These are phyloP conservation scores for Leptomonas pyrrhocoris DNA, from an alignment of 208 protist species.

Conservation along the genomic window DNA sequence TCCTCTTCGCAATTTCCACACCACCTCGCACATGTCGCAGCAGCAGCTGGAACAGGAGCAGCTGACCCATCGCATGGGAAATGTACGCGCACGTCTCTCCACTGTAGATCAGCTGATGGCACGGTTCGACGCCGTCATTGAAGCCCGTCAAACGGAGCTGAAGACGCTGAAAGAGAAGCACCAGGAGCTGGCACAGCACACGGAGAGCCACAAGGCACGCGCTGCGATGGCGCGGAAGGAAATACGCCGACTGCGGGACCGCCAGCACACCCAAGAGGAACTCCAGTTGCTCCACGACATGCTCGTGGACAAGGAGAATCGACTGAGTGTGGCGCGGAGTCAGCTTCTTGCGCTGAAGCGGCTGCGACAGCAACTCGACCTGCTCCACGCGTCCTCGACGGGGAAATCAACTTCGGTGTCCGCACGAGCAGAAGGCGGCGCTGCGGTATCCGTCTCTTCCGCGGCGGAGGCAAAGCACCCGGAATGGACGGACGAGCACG, in stretches of 20 bases:
- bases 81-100: conserved; percentile 12
- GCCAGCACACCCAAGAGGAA: conserved; percentile 51
- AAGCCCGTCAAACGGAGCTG: conserved; percentile 27
- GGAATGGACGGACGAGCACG: not conserved
- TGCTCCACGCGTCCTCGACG: conserved; percentile 23
- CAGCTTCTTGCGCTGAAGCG: conserved; percentile 37
- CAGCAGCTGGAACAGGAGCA: conserved; percentile 8
- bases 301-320: conserved; percentile 57
- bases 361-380: conserved; percentile 44
- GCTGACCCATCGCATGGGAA: conserved; percentile 5
- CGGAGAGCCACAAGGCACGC: conserved; percentile 26
- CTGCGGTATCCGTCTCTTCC: not conserved
- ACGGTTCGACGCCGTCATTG: conserved; percentile 25
- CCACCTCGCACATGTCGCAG: too few relatives aligned
- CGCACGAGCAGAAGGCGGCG: not conserved
- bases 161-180: conserved; percentile 14
- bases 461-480: not conserved
- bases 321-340: conserved; percentile 33
- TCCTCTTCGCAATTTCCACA: not conserved
- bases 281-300: conserved; percentile 64
- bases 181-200: conserved; percentile 25
- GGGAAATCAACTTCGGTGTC: conserved; percentile 13
- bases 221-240: conserved; percentile 15
- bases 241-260: conserved; percentile 35
- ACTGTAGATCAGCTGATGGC: conserved; percentile 16